Evolutionary conservation across 306 rosid species (phyloP).

Genomic region (Potentilla sterilis): DNA sequence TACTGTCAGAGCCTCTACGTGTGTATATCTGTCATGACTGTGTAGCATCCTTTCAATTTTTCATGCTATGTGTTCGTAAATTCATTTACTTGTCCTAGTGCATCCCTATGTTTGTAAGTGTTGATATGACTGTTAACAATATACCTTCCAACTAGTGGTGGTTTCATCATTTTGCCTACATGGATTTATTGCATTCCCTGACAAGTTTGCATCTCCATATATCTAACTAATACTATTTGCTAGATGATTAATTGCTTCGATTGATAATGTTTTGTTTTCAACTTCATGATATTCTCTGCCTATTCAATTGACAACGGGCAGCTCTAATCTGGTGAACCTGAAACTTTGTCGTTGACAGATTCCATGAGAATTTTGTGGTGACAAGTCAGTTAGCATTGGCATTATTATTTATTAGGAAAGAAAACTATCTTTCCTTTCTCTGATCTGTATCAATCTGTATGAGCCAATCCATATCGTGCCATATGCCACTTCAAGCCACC

Average conservation of each 20-base stretch:
- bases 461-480: neutral
- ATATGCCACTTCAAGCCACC: neutral
- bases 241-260: neutral
- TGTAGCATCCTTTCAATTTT: neutral
- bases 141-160: neutral
- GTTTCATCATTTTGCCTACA: neutral
- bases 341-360: neutral
- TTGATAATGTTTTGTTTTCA: neutral
- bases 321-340: slow-evolving; percentile 14
- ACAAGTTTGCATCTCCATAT: neutral
- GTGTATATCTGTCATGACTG: neutral
- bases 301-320: neutral
- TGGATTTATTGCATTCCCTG: neutral
- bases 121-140: neutral
- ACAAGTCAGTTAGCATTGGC: neutral
- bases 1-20: slow-evolving; percentile 2
- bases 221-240: neutral
- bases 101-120: neutral
- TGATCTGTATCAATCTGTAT: neutral
- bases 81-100: neutral
- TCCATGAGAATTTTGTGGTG: slow-evolving; percentile 1
- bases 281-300: neutral
- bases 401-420: neutral
- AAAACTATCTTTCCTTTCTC: neutral
- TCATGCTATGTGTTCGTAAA: neutral